Percentiles rank a stretch among this genome's conserved stretches.
phyloP scores from a whole-genome alignment of 768 basidiomycete species.

The Tylopilus sp. region DNA sequence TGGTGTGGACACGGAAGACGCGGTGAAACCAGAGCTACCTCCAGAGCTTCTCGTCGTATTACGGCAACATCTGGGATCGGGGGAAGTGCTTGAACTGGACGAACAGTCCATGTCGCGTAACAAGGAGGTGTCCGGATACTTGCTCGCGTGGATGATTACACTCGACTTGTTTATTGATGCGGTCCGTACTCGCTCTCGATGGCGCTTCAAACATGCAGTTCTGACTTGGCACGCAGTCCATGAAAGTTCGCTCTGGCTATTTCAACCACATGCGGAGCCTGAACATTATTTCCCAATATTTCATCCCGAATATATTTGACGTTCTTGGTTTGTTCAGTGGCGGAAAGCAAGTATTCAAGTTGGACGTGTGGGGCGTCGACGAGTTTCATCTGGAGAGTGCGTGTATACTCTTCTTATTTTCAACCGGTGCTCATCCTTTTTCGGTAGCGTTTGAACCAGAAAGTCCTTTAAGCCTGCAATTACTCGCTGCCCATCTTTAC shows the following conservation, averaged over 20 bases:
- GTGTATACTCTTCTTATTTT: constrained; percentile 21
- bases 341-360: constrained; percentile 64
- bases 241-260: constrained; percentile 82
- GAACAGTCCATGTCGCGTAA: constrained; percentile 35
- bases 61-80: constrained; percentile 41
- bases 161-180: constrained; percentile 84
- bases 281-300: constrained; percentile 55
- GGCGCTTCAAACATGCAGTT: not conserved
- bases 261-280: constrained; percentile 78
- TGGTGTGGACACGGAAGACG: constrained; percentile 67
- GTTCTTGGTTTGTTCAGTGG: constrained; percentile 67
- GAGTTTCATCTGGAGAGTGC: constrained; percentile 75
- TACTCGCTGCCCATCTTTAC: constrained; percentile 84
- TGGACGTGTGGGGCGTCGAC: constrained; percentile 84
- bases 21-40: constrained; percentile 56
- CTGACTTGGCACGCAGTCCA: constrained; percentile 51
- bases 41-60: constrained; percentile 63
- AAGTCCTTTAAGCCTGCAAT: constrained; percentile 46
- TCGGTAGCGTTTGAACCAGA: constrained; percentile 55
- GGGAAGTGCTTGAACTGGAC: constrained; percentile 37
- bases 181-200: constrained; percentile 43
- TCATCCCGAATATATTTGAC: constrained; percentile 71
- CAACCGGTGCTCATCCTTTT: not conserved
- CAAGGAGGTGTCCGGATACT: constrained; percentile 54
- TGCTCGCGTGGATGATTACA: constrained; percentile 89